phyloP scores from a whole-genome alignment of 345 rosid species.

The Sisymbrium altissimum region DNA sequence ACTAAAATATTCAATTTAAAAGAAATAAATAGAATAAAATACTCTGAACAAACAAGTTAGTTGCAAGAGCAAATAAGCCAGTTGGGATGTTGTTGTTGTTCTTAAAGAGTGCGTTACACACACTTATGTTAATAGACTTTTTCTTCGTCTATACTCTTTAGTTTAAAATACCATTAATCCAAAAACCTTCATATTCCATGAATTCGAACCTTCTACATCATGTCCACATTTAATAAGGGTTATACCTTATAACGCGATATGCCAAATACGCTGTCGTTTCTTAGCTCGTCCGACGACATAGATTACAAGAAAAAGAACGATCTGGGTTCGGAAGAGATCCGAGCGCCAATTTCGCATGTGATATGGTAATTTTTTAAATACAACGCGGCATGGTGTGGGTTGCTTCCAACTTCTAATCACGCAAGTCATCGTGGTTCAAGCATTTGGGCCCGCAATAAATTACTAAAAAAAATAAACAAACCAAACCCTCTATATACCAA shows the following conservation, averaged over 20 bases:
- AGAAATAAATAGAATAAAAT: neutral
- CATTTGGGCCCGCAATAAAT: neutral
- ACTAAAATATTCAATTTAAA: neutral
- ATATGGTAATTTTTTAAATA: neutral
- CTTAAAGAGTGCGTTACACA: neutral
- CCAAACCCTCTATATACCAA: constrained; percentile 11
- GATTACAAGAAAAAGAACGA: neutral
- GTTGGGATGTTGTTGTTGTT: constrained; percentile 1
- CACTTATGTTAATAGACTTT: neutral
- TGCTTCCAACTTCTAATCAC: neutral
- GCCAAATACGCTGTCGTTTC: neutral
- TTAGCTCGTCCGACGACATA: neutral
- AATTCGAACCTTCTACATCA: neutral
- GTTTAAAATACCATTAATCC: neutral
- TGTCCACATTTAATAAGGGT: neutral
- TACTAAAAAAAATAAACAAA: neutral
- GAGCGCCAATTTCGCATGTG: neutral
- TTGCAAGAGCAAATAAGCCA: constrained; percentile 19
- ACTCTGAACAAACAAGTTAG: constrained; percentile 26
- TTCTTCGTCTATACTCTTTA: neutral
- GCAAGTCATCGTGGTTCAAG: neutral
- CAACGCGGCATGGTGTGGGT: neutral
- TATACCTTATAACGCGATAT: neutral
- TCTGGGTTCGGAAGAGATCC: neutral
- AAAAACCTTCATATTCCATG: neutral